Conservation (phyloP, 257 asterid genomes). For the Solanum etuberosum region DNA sequence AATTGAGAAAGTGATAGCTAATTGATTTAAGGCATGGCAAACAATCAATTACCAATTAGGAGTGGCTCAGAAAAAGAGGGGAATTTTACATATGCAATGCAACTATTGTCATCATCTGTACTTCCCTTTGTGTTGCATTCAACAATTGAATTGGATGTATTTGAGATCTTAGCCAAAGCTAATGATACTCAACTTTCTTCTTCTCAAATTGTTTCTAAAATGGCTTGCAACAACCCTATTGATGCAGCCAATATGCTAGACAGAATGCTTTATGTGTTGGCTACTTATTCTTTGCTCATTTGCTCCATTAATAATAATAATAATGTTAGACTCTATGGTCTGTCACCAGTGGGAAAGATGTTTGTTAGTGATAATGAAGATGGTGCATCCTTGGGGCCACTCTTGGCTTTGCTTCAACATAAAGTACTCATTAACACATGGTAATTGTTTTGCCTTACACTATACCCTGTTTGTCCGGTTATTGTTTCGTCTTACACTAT, state of each 20-base stretch:
- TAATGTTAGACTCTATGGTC: not conserved
- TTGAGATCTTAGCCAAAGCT: conserved; percentile 17
- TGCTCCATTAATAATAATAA: not conserved
- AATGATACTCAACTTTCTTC: conserved; percentile 11
- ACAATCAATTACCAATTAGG: not conserved
- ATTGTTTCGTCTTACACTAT: too few species aligned
- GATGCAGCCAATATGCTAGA: conserved; percentile 14
- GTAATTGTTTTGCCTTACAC: not conserved
- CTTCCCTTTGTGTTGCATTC: conserved; percentile 20
- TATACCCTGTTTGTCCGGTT: too few species aligned
- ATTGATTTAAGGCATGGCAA: not conserved
- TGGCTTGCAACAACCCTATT: not conserved
- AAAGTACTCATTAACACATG: conserved; percentile 3
- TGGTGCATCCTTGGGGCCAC: conserved; percentile 14
- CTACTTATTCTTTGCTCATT: conserved; percentile 17
- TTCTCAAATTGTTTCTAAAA: conserved; percentile 9
- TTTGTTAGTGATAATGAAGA: conserved; percentile 7
- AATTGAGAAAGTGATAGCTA: not conserved
- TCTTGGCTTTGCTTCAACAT: conserved; percentile 6
- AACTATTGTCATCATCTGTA: not conserved
- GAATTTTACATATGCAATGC: conserved; percentile 5
- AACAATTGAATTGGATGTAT: conserved; percentile 14
- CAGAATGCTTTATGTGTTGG: conserved; percentile 16
- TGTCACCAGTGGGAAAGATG: conserved; percentile 15
- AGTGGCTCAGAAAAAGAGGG: not conserved